Percentiles rank a stretch among this genome's conserved stretches.
Conservation (phyloP, 768 basidiomycete genomes). For the Amanita rubescens region DNA sequence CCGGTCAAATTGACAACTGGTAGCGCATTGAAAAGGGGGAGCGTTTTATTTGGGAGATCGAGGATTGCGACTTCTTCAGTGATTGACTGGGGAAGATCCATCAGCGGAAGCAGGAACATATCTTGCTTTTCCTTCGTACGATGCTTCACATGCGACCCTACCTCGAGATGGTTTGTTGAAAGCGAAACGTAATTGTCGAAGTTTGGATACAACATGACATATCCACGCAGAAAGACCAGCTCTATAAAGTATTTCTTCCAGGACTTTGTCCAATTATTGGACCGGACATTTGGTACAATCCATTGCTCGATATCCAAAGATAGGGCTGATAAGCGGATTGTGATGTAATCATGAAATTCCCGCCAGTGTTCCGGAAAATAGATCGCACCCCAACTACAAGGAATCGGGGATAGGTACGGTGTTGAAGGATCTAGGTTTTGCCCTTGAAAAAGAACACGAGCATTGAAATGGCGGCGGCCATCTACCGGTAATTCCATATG, state of each 20-base stretch:
- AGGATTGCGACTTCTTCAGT: slow-evolving; percentile 33
- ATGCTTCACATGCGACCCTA: slow-evolving; percentile 70
- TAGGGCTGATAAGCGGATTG: slow-evolving; percentile 55
- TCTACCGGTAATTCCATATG: slow-evolving; percentile 62
- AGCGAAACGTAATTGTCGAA: slow-evolving; percentile 62
- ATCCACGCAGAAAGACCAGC: slow-evolving; percentile 71
- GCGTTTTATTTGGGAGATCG: slow-evolving; percentile 45
- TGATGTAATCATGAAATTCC: slow-evolving; percentile 76
- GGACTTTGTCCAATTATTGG: slow-evolving; percentile 72
- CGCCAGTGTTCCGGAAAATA: slow-evolving; percentile 89
- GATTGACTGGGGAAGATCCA: slow-evolving; percentile 29
- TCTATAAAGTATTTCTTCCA: slow-evolving; percentile 94
- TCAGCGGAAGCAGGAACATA: slow-evolving; percentile 64
- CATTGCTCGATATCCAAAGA: slow-evolving; percentile 29
- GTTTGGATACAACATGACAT: slow-evolving; percentile 88
- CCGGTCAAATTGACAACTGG: slow-evolving; percentile 71
- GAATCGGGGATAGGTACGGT: slow-evolving; percentile 81
- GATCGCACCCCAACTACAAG: slow-evolving; percentile 88
- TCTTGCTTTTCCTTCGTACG: slow-evolving; percentile 51
- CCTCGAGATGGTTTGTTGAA: slow-evolving; percentile 88
- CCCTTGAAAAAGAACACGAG: slow-evolving; percentile 47
- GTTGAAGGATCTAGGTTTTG: slow-evolving; percentile 37
- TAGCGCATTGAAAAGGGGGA: slow-evolving; percentile 47
- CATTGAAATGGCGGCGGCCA: slow-evolving; percentile 63
- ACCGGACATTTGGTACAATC: slow-evolving; percentile 70